Conservation (phyloP, 2,329 filamentous ascomycete species). For the Blastomyces gilchristii region DNA sequence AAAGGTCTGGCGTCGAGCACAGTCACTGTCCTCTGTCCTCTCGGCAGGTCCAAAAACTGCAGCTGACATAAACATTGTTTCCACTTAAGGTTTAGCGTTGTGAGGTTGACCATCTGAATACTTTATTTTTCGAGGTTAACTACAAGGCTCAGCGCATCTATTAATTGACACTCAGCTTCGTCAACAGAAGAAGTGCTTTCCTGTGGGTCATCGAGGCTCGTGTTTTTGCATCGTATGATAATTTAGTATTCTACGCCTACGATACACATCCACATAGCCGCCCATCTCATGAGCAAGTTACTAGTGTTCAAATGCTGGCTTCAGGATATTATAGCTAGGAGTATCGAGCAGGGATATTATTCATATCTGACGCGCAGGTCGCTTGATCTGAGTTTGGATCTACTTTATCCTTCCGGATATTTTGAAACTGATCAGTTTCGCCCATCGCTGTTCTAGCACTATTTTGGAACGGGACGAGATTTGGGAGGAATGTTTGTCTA, state of each 20-base stretch:
- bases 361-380: not conserved
- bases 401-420: not conserved
- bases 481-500: no score
- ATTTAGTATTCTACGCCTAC: not conserved
- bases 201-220: not conserved
- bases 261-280: not conserved
- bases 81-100: conserved; percentile 4
- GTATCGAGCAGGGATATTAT: not conserved
- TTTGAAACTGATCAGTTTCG: not conserved
- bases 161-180: no score
- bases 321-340: not conserved
- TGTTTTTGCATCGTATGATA: not conserved
- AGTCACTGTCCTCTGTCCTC: not conserved
- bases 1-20: not conserved
- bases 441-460: not conserved
- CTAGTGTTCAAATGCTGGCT: not conserved
- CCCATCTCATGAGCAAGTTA: not conserved
- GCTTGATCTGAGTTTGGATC: not conserved
- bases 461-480: not conserved
- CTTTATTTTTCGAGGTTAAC: no score
- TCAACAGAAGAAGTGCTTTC: not conserved
- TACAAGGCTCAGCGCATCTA: no score
- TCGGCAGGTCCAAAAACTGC: not conserved
- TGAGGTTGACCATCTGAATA: no score
- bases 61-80: not conserved